Percentiles rank a stretch among this genome's conserved stretches.
phyloP scores from a whole-genome alignment of 2,329 filamentous ascomycete species.

The Leptographium flavum region DNA sequence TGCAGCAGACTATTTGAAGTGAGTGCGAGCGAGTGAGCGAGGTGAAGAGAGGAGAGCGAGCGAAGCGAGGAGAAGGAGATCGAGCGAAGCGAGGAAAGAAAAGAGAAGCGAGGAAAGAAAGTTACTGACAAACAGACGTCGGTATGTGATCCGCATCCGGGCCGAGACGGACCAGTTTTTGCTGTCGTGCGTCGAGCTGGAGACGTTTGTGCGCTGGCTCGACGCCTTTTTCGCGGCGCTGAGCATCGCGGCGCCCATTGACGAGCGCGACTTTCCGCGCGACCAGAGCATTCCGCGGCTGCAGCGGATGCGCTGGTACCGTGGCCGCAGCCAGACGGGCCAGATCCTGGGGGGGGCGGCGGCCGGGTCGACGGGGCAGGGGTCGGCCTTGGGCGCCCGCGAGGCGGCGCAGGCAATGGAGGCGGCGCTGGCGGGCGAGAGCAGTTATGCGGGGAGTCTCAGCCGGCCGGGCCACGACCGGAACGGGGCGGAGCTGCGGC shows the following conservation, averaged over 20 bases:
- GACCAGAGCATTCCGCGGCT: slow-evolving; percentile 48
- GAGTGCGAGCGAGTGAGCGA: slow-evolving; percentile 15
- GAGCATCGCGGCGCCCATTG: slow-evolving; percentile 54
- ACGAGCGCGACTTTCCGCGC: slow-evolving; percentile 51
- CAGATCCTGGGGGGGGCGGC: no score
- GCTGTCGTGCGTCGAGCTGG: slow-evolving; percentile 49
- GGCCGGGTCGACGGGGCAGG: no score
- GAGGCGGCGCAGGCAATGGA: not conserved
- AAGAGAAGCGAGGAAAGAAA: no score
- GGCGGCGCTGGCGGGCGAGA: not conserved
- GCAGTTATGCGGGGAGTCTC: not conserved
- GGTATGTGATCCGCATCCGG: slow-evolving; percentile 56
- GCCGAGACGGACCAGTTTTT: slow-evolving; percentile 63
- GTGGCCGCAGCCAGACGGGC: slow-evolving; percentile 19
- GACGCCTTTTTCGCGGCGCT: slow-evolving; percentile 59
- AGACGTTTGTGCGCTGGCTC: slow-evolving; percentile 54
- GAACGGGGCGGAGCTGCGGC: not conserved
- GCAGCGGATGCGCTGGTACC: slow-evolving; percentile 36
- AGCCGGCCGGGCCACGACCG: not conserved
- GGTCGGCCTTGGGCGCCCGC: no score
- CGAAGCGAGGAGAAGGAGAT: not conserved
- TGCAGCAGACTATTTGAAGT: slow-evolving; percentile 59
- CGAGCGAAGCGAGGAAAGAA: no score
- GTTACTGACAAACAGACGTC: slow-evolving; percentile 27
- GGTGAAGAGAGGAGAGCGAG: no score